Evolutionary conservation across 1,139 yeast genomes (phyloP).

Genomic region (Yamadazyma membranifaciens): DNA sequence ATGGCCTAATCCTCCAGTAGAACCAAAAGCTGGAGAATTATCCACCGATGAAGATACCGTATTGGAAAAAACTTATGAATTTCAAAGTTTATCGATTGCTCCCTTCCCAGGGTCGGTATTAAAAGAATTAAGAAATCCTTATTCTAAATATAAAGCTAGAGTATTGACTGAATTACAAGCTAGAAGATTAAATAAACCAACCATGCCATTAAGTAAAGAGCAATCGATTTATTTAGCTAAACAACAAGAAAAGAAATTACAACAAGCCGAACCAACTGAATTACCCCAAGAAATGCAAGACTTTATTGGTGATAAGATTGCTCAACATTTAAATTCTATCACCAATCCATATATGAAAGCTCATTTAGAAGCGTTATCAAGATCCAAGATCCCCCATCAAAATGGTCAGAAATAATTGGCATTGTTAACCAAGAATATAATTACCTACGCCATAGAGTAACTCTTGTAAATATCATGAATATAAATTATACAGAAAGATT

Average conservation of each 20-base stretch:
- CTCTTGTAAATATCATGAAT: slow-evolving; percentile 6
- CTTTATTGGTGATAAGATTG: slow-evolving; percentile 68
- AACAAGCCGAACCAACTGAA: slow-evolving; percentile 17
- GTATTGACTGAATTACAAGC: slow-evolving; percentile 60
- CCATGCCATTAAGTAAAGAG: slow-evolving; percentile 72
- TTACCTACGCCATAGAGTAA: background rate
- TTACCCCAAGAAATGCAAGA: slow-evolving; percentile 69
- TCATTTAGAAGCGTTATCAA: slow-evolving; percentile 43
- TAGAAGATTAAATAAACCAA: slow-evolving; percentile 62
- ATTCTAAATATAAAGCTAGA: slow-evolving; percentile 58
- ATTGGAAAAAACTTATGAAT: slow-evolving; percentile 72
- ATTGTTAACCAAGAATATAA: background rate
- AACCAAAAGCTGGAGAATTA: slow-evolving; percentile 54
- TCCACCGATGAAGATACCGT: slow-evolving; percentile 61
- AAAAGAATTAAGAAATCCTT: slow-evolving; percentile 70
- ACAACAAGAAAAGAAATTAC: slow-evolving; percentile 19
- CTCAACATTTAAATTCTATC: slow-evolving; percentile 47
- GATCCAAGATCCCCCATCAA: slow-evolving; percentile 20
- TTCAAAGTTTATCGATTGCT: slow-evolving; percentile 61
- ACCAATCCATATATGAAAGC: slow-evolving; percentile 36
- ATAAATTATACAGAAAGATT: slow-evolving; percentile 12
- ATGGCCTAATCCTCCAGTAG: slow-evolving; percentile 81
- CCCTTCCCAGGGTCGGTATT: slow-evolving; percentile 72
- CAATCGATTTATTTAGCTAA: slow-evolving; percentile 65
- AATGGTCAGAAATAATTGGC: background rate